phyloP scores from a whole-genome alignment of 2,329 filamentous ascomycete species.

The Hortaea sp. region DNA sequence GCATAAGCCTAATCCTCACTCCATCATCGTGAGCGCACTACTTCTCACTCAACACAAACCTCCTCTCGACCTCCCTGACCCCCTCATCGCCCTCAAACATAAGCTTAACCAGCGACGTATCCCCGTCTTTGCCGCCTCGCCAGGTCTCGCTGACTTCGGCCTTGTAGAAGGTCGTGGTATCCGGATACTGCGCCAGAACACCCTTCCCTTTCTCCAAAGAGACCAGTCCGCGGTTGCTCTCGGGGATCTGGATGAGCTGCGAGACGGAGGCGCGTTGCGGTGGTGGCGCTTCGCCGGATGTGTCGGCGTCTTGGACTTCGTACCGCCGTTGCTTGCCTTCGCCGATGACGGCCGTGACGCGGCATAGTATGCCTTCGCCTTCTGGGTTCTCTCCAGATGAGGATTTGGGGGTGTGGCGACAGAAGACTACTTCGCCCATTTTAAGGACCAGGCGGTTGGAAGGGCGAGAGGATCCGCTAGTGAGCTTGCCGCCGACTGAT shows the following conservation, averaged over 20 bases:
- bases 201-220: conserved; percentile 32
- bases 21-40: conserved; percentile 1
- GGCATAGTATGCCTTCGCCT: conserved; percentile 43
- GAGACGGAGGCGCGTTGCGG: conserved; percentile 34
- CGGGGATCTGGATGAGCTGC: conserved; percentile 36
- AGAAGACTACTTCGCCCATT: conserved; percentile 40
- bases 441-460: conserved; percentile 23
- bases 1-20: too few species aligned
- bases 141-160: conserved; percentile 38
- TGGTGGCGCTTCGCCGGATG: conserved; percentile 19
- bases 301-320: conserved; percentile 42
- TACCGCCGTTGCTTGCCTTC: conserved; percentile 44
- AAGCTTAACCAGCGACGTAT: conserved; percentile 30
- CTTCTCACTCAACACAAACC: conserved; percentile 37
- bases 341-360: conserved; percentile 41
- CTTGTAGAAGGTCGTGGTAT: conserved; percentile 45
- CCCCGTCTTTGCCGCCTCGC: conserved; percentile 22
- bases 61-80: conserved; percentile 39
- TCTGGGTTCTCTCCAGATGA: conserved; percentile 27
- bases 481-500: conserved; percentile 18
- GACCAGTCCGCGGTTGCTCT: conserved; percentile 30
- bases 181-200: conserved; percentile 42
- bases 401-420: conserved; percentile 32
- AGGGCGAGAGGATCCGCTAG: conserved; percentile 9
- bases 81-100: conserved; percentile 42